Evolutionary conservation across 2,329 filamentous ascomycete genomes (phyloP), one percentile per base, ranked within the genome.

Genomic region (Epichloe amarillans): DNA sequence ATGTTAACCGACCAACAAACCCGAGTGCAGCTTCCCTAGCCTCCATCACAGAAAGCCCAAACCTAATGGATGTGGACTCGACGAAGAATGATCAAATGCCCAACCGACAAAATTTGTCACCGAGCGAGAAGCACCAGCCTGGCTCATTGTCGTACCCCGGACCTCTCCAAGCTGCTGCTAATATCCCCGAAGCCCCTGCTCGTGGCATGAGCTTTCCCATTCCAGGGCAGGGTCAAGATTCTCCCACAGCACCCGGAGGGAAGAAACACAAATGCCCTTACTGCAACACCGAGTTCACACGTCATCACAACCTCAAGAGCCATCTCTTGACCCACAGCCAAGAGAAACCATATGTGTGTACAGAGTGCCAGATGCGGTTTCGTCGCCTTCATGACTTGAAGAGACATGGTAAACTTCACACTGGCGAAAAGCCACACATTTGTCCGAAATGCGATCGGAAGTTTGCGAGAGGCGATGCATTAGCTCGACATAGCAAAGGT

Each of bases 241-340:
- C 60, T 58, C 72, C 88, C 5, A 83, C 86, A 0, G 83, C 83
- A 26, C 68, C 70, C 2, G 60, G 60, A 15, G 76, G 79, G 49
- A 96, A 95, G 71, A 91, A 93, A 62, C 91, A 98, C 71, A 95
- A 93, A 66, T 98, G 93, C 63, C 91, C 88, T 0, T 95, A 95
- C 66, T 98, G 93, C 73, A 82, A 88, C 39, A 96, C 93, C 5
- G 93, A 95, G 62, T 98, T 98, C 60, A 98, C 93, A 30, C 82
- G 93, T 43, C 93, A 97, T 64, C 93, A 97, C 65, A 97, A 98
- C 62, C 78, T 97, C 30, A 98, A 97, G 71, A 96, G 89, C 59
- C 93, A 98, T 70, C 77, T 98, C 52, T 79, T 98, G 64, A 97
- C 93, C 0, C 93, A 97, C 67, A 96, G 90, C 61, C 91, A 98